Conservation (phyloP, 768 basidiomycete species). For the Lactarius hengduanensis region DNA sequence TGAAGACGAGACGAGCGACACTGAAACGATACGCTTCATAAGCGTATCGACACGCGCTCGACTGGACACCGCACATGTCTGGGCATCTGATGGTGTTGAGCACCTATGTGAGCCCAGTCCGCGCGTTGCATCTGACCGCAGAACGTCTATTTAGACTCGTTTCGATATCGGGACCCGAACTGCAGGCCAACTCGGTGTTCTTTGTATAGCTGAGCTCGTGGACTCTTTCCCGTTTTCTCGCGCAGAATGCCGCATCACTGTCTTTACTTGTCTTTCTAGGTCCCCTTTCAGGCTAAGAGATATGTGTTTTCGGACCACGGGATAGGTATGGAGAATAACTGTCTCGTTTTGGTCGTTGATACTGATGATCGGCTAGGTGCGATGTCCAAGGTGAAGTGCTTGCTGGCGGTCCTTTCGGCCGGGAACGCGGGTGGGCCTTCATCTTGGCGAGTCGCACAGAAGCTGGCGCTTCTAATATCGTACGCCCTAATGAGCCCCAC, state of each 20-base stretch:
- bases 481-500: background rate
- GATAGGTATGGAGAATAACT: background rate
- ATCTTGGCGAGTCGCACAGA: slow-evolving; percentile 1
- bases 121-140: slow-evolving; percentile 3
- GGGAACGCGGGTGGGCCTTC: slow-evolving; percentile 13
- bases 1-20: slow-evolving; percentile 10
- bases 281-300: background rate
- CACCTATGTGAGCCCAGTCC: background rate
- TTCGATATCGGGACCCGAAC: background rate
- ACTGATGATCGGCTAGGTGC: background rate
- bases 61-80: background rate
- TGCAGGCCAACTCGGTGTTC: background rate
- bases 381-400: slow-evolving; percentile 9
- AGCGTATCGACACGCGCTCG: background rate
- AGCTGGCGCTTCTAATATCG: background rate
- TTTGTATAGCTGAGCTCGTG: slow-evolving; percentile 13
- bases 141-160: slow-evolving; percentile 12
- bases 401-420: slow-evolving; percentile 21
- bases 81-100: background rate
- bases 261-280: slow-evolving; percentile 14
- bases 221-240: slow-evolving; percentile 16
- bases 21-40: slow-evolving; percentile 15
- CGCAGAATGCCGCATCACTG: slow-evolving; percentile 8
- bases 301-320: background rate
- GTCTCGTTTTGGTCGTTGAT: background rate